Evolutionary conservation across 108 stramenopile species (phyloP).

Genomic region (Nitzschia sp.): DNA sequence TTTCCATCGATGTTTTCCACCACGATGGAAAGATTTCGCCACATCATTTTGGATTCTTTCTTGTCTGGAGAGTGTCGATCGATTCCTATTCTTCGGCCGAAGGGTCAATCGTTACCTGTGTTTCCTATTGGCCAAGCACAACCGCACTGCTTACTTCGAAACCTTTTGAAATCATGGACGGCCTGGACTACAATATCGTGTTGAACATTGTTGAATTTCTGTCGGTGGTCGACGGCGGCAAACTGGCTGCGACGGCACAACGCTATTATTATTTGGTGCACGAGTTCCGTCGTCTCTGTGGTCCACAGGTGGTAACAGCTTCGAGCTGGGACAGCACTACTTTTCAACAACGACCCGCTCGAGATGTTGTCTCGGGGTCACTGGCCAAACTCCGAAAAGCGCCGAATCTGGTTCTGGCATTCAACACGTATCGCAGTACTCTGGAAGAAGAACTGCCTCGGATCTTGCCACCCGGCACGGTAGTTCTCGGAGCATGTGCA

Average conservation of each 20-base stretch:
- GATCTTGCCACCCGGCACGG: conserved; percentile 11
- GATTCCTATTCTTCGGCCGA: no score
- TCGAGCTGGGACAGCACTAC: conserved; percentile 18
- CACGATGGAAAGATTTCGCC: no score
- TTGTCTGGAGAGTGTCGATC: no score
- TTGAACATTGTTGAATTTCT: conserved; percentile 46
- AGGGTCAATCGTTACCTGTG: no score
- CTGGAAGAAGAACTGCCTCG: conserved; percentile 6
- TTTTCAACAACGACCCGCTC: conserved; percentile 9
- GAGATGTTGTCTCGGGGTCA: conserved; percentile 9
- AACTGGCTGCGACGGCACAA: conserved; percentile 18
- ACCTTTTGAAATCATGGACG: conserved; percentile 2
- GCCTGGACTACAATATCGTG: conserved; percentile 42
- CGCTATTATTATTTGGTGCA: conserved; percentile 53
- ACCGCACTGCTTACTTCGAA: no score
- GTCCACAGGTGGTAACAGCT: conserved; percentile 41
- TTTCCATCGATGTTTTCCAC: no score
- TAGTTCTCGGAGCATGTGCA: conserved; percentile 34
- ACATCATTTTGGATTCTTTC: no score
- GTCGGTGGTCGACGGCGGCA: conserved; percentile 31
- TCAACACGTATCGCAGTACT: conserved; percentile 12
- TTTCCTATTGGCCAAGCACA: no score
- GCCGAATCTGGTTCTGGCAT: conserved; percentile 47
- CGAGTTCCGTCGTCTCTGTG: conserved; percentile 30
- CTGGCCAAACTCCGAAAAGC: conserved; percentile 24